Evolutionary conservation across 169 alveolate genomes (phyloP), one percentile per base, ranked within the genome.

Genomic region (Theileria annulata): DNA sequence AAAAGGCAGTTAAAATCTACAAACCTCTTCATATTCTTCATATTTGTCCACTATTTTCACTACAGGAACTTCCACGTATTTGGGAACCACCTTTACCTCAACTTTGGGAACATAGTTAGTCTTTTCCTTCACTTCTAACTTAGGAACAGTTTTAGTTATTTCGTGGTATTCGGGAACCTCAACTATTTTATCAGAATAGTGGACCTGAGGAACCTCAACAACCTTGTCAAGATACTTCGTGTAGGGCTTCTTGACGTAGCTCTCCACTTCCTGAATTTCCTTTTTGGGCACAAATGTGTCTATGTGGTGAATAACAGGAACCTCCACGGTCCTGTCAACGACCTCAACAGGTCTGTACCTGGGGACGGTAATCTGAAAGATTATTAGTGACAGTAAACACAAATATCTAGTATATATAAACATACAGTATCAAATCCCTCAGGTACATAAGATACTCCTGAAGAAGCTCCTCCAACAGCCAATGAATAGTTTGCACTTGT

Each of bases 141-240:
- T 87, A 51, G 81, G 86, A 0, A 90, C 88, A 8, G 91, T 75
- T 59, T 90, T 90, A 33, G 89, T 81, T 28, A 90, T 49, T 58
- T 90, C 94, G 71, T 90, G 94, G 71, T 87, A 73, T 70, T 90
- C 94, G 13, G 94, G 94, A 10, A 90, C 94, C 60, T 90, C 94
- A 1, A 90, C 91, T 15, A 90, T 87, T 72, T 75, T 83, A 51
- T 90, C 94, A 71, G 71, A 77, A 64, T 70, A 86, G 70, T 90
- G 92, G 2, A 90, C 71, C 28, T 90, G 92, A n/a, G 94, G 92
- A 2, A 86, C 91, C 66, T 90, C 94, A 4, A 90, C 87, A 33
- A 83, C 71, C 21, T 87, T 90, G 64, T 90, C 94, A 9, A 90
- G 92, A 56, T 86, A 86, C 64, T 90, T 90, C 62, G 80, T 87